phyloP scores from a whole-genome alignment of 1,284 basidiomycete species.

The Fomitopsis palustris region DNA sequence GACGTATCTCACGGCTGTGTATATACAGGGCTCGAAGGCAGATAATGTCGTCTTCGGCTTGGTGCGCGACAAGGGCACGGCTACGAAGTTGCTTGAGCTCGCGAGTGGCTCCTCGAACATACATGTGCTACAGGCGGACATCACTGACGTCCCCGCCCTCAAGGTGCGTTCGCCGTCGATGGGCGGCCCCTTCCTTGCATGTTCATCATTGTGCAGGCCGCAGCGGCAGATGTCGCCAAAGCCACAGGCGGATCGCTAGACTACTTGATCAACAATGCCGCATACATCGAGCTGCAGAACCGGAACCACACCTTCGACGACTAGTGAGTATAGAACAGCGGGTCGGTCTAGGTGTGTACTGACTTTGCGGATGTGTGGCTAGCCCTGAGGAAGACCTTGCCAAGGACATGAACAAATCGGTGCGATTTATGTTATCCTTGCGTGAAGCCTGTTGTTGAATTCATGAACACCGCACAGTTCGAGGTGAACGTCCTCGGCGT shows the following conservation, averaged over 20 bases:
- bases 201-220: constrained; percentile 7
- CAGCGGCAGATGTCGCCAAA: constrained; percentile 19
- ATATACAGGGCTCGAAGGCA: constrained; percentile 10
- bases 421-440: neutral
- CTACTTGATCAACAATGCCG: constrained; percentile 32
- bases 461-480: constrained; percentile 14
- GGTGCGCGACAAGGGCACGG: constrained; percentile 18
- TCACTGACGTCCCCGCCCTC: constrained; percentile 13
- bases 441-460: neutral
- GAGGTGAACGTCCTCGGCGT: constrained; percentile 35
- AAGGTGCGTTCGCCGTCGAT: constrained; percentile 12
- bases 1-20: neutral
- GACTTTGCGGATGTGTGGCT: neutral
- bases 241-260: constrained; percentile 29
- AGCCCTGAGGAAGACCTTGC: constrained; percentile 18
- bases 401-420: constrained; percentile 18
- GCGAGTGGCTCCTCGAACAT: constrained; percentile 22
- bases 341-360: neutral
- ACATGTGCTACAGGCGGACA: constrained; percentile 21
- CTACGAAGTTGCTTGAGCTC: constrained; percentile 16
- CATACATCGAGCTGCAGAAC: constrained; percentile 9
- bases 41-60: constrained; percentile 26
- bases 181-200: neutral
- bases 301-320: constrained; percentile 4
- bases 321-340: constrained; percentile 11